These are phyloP conservation scores for Cyberlindnera nakhonratchasimensis DNA, from an alignment of 805 yeast species.

Conservation along the genomic window DNA sequence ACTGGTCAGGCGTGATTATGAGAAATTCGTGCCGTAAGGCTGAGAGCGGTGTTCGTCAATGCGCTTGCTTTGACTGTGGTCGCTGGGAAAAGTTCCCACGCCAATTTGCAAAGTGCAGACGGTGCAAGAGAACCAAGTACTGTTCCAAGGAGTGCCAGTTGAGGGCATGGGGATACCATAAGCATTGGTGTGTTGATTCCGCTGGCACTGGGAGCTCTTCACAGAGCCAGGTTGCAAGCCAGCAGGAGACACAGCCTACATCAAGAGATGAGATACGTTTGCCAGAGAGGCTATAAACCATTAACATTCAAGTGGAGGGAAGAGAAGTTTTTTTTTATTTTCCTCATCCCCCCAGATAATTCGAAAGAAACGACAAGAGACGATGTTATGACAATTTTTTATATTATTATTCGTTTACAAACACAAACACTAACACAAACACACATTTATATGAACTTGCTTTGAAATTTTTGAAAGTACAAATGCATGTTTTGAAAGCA, in stretches of 20 bases:
- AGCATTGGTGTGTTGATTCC: slow-evolving; percentile 79
- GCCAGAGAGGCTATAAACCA: slow-evolving; percentile 3
- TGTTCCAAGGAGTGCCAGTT: slow-evolving; percentile 92
- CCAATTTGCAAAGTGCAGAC: slow-evolving; percentile 90
- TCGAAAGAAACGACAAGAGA: slow-evolving; percentile 2
- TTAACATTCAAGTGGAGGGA: not conserved
- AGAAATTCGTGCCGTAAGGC: slow-evolving; percentile 92
- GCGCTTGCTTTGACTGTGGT: slow-evolving; percentile 92
- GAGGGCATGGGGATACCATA: slow-evolving; percentile 87
- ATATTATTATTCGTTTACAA: not conserved
- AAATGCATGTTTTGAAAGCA: not conserved
- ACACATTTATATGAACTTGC: not conserved
- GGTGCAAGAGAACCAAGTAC: slow-evolving; percentile 92
- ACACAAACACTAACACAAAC: not conserved
- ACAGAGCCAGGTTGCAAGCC: slow-evolving; percentile 1
- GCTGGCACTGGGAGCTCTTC: slow-evolving; percentile 7
- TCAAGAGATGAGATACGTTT: slow-evolving; percentile 7
- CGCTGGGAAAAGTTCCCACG: slow-evolving; percentile 89
- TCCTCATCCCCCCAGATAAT: not conserved
- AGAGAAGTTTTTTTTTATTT: not conserved
- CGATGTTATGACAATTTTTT: slow-evolving; percentile 7
- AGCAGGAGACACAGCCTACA: slow-evolving; percentile 3
- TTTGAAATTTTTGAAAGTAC: not conserved
- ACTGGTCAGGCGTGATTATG: slow-evolving; percentile 98
- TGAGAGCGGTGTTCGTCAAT: slow-evolving; percentile 87